Percentiles rank a stretch among this genome's conserved stretches.
Conservation (phyloP, 2,329 filamentous ascomycete species). For the Drechmeria coniospora region DNA sequence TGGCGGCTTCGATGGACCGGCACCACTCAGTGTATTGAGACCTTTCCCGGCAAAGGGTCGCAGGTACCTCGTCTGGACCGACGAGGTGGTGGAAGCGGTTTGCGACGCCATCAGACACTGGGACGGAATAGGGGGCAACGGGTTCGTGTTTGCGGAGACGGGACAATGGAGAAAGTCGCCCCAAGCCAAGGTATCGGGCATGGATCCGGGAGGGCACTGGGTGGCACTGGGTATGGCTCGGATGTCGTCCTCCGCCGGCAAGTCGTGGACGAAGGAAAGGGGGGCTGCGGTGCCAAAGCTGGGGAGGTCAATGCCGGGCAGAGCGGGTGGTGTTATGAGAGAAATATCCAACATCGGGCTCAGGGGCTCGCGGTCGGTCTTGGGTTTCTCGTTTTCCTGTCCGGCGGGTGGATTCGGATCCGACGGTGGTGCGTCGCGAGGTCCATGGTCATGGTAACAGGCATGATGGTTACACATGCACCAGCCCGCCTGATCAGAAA, state of each 20-base stretch:
- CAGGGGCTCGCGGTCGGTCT: constrained; percentile 30
- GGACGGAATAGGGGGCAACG: constrained; percentile 29
- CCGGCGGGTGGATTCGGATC: constrained; percentile 12
- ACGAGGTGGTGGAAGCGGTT: constrained; percentile 35
- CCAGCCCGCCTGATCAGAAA: constrained; percentile 29
- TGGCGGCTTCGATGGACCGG: constrained; percentile 11
- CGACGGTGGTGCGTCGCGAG: constrained; percentile 9
- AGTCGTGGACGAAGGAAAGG: constrained; percentile 20
- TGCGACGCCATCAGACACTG: constrained; percentile 37
- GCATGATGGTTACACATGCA: constrained; percentile 51
- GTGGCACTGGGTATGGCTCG: constrained; percentile 11
- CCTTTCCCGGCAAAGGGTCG: constrained; percentile 41
- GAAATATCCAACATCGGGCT: constrained; percentile 36
- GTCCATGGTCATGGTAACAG: constrained; percentile 40
- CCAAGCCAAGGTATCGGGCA: constrained; percentile 44
- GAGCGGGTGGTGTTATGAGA: constrained; percentile 20
- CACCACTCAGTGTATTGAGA: constrained; percentile 33
- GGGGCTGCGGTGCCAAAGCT: constrained; percentile 16
- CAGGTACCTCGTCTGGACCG: constrained; percentile 32
- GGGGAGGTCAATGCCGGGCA: constrained; percentile 25
- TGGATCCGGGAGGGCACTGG: constrained; percentile 21
- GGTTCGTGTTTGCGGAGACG: constrained; percentile 13
- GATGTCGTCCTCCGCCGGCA: constrained; percentile 12
- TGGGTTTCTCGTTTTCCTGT: constrained; percentile 39
- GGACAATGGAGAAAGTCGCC: constrained; percentile 25